Evolutionary conservation across 164 flowering plant genomes (phyloP), one percentile per base, ranked within the genome.

Genomic region (Chimonanthus salicifolius): DNA sequence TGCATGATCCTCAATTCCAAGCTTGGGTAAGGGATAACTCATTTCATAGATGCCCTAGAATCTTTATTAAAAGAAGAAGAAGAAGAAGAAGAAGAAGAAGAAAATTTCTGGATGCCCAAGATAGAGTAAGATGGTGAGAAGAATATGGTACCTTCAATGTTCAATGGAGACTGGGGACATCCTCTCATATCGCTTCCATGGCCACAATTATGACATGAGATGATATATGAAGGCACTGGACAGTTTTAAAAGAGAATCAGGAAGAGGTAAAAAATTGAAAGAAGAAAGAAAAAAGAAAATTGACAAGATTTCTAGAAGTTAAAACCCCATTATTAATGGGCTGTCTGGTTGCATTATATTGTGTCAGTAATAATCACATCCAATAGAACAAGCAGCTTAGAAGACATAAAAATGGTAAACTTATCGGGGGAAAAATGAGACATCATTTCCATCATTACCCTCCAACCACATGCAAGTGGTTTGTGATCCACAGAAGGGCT

Each of bases 111-210:
- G n/a, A 54, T 54, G 60, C 60, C n/a, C 60, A 3, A n/a, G 60
- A 54, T 33, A 13, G 44, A 33, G 33, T 33, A 8, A 9, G 47
- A n/a, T 15, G 8, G 8, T 18, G 71, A 49, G 21, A 7, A 44
- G 71, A 47, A 4, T 11, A 8, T 54, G 72, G 47, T 60, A 93
- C 99, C 99, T 90, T 90, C 97, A 71, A 78, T 78, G 79, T 63
- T 80, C 68, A 89, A 75, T 62, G 94, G 98, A 72, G 90, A 60
- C 74, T 93, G 99, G 18, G 99, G 99, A 72, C 97, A 93, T 49
- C 99, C 98, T 71, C 97, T 86, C 84, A 95, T 64, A 77, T 95
- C 99, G 68, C 89, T 83, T 77, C 99, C 98, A 78, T 95, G 98
- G 72, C 98, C 99, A 74, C 99, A 95, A 76, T 93, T 95, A 78